A percentile compares a stretch with the other conserved stretches of the same genome.
These are phyloP conservation scores for Exidia glandulosa DNA, from an alignment of 768 basidiomycete genomes.

Conservation along the genomic window DNA sequence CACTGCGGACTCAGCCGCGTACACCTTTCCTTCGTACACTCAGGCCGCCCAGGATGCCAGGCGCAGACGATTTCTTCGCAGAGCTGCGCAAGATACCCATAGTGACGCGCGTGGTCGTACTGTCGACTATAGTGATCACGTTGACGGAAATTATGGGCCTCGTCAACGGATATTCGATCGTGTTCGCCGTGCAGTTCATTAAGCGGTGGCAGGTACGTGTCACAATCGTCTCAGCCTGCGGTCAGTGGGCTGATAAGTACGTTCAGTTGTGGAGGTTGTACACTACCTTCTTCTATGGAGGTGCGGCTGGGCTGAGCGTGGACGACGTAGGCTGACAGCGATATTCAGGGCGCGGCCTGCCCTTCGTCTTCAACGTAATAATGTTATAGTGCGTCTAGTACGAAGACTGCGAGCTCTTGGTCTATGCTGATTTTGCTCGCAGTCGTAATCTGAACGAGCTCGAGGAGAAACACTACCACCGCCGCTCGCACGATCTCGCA, in stretches of 20 bases:
- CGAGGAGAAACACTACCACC: slow-evolving; percentile 47
- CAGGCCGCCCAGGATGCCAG: too few relatives aligned
- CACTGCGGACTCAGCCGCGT: too few relatives aligned
- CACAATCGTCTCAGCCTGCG: background rate
- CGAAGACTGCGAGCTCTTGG: background rate
- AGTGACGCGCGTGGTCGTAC: slow-evolving; percentile 61
- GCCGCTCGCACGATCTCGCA: slow-evolving; percentile 62
- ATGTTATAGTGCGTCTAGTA: slow-evolving; percentile 54
- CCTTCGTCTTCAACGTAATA: slow-evolving; percentile 52
- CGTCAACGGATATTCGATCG: slow-evolving; percentile 38
- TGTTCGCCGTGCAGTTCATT: slow-evolving; percentile 42
- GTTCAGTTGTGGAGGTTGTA: slow-evolving; percentile 65
- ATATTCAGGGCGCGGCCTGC: slow-evolving; percentile 35
- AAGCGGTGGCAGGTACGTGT: slow-evolving; percentile 42
- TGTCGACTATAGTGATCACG: slow-evolving; percentile 50
- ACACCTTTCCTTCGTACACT: too few relatives aligned
- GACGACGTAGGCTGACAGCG: background rate
- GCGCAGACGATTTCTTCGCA: slow-evolving; percentile 6
- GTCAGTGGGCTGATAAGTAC: background rate
- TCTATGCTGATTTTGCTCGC: background rate
- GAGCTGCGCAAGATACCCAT: slow-evolving; percentile 77
- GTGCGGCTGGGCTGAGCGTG: slow-evolving; percentile 13
- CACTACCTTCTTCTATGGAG: slow-evolving; percentile 65
- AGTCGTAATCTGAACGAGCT: slow-evolving; percentile 59
- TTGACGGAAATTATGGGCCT: slow-evolving; percentile 44